Conservation (phyloP, 106 monocot species). For the Dioscorea zingiberensis region DNA sequence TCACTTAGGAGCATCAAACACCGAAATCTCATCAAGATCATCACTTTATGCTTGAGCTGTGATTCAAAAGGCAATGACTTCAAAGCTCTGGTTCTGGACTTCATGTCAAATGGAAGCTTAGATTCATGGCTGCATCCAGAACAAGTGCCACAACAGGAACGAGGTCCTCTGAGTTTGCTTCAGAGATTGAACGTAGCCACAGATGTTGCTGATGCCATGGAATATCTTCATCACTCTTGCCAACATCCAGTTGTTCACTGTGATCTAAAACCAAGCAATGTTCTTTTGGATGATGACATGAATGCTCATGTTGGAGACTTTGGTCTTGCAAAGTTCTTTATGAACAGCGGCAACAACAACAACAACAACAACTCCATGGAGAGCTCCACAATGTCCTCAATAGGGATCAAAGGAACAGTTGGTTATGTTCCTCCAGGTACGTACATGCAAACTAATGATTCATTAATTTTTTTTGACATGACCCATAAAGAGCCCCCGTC, state of each 20-base stretch:
- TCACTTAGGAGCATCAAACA: constrained; percentile 1
- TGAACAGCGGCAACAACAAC: neutral
- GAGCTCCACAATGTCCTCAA: neutral
- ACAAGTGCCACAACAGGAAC: neutral
- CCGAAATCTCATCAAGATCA: constrained; percentile 6
- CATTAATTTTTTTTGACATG: too few species aligned
- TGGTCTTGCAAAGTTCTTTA: constrained; percentile 21
- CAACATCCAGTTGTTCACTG: neutral
- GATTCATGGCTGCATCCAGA: constrained; percentile 7
- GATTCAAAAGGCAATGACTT: constrained; percentile 6
- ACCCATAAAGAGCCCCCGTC: too few species aligned
- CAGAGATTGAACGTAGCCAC: constrained; percentile 5
- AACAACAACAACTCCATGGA: neutral
- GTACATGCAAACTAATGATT: neutral
- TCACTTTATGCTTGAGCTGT: constrained; percentile 1
- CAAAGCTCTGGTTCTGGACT: constrained; percentile 12
- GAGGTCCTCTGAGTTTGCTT: neutral
- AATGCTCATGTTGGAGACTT: constrained; percentile 18
- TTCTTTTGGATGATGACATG: constrained; percentile 32
- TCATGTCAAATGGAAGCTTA: constrained; percentile 8
- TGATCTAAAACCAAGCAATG: constrained; percentile 2
- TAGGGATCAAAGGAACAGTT: constrained; percentile 22
- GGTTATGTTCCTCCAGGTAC: constrained; percentile 41
- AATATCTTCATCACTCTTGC: constrained; percentile 5
- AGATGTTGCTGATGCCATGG: neutral